Base-by-base conservation (phyloP, 2,329 filamentous ascomycete species). In the Pseudonectria buxi region DNA sequence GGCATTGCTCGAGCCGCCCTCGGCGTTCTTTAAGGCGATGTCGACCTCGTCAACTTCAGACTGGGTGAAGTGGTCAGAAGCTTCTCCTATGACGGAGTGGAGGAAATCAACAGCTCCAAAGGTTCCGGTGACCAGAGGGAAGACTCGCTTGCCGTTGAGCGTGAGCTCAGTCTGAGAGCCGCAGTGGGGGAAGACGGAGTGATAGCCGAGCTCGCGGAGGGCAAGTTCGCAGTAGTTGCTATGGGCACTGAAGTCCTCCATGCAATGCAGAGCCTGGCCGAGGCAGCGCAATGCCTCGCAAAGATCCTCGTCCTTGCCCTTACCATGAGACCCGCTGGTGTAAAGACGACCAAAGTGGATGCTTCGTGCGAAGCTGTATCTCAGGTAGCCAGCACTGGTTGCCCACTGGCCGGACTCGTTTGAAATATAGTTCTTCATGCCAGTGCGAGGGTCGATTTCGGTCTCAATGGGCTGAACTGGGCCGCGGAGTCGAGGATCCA, bases 371-470 rank as follows among this genome's bases (percentile, higher is more conserved):
- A 92, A 70, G 50, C 83, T 88, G 62, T 78, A 86, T 48, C 81
- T 79, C 40, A 95, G 72, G 53, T 90, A 95, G 26, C 85, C 89
- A 7, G 85, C 69, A 44, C 88, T 95, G 14, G 92, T 98, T 2
- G 89, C 86, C 85, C 89, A 95, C 27, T 77, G 74, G 4, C 88
- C 86, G 11, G 65, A 69, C 58, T 96, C 90, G 53, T 95, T 96
- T 41, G 90, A 81, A 48, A 98, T 96, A 61, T 98, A 98, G 59
- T 96, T 96, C 64, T 96, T 98, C 90, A 98, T 95, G n/a, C 89
- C 89, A 1, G 86, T 92, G 6, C 74, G 66, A 24, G 66, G 65
- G 52, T 92, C 86, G 37, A 92, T 75, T 40, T 85, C 78, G 14
- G 85, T 76, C 54, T 92, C 86, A 27, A 75, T 61, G 4, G 74